A percentile compares a stretch with the other conserved stretches of the same genome.
These are phyloP conservation scores for Paspalum notatum DNA, from an alignment of 176 grass and related monocot species.

Conservation along the genomic window DNA sequence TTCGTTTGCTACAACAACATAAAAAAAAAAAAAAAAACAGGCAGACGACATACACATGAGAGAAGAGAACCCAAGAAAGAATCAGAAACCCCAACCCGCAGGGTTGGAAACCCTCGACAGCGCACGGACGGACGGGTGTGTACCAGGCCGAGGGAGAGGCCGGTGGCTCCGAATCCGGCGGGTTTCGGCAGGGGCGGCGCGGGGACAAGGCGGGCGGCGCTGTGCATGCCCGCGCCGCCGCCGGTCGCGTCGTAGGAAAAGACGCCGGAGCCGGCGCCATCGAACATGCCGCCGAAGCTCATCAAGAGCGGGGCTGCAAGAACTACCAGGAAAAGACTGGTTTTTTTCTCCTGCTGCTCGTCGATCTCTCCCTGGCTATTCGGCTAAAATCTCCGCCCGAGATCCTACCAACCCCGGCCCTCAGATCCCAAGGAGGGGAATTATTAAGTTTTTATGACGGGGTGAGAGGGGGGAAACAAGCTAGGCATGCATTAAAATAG, in stretches of 20 bases:
- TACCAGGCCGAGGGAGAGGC: conserved; percentile 95
- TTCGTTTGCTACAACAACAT: conserved; percentile 48
- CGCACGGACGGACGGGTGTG: too few species aligned
- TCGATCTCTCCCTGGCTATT: not conserved
- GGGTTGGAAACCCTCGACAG: too few species aligned
- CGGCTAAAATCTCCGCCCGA: conserved; percentile 34
- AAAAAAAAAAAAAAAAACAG: not conserved
- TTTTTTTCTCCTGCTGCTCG: too few species aligned
- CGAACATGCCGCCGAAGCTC: conserved; percentile 95
- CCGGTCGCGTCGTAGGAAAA: conserved; percentile 58
- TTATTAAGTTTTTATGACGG: conserved; percentile 29
- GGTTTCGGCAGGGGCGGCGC: conserved; percentile 40
- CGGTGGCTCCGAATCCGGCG: conserved; percentile 46
- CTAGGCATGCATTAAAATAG: conserved; percentile 57
- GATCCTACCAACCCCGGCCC: conserved; percentile 36
- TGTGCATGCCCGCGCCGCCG: conserved; percentile 35
- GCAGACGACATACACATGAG: not conserved
- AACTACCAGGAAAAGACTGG: not conserved
- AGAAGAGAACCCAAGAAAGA: not conserved
- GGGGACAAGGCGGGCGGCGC: conserved; percentile 41
- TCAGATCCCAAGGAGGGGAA: conserved; percentile 55
- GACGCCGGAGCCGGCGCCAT: conserved; percentile 68
- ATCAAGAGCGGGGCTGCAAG: conserved; percentile 32
- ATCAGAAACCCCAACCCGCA: not conserved
- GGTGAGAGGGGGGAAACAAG: not conserved